A percentile compares a stretch with the other conserved stretches of the same genome.
Evolutionary conservation across 2,329 filamentous ascomycete genomes (phyloP).

Genomic region (Penicillium digitatum): DNA sequence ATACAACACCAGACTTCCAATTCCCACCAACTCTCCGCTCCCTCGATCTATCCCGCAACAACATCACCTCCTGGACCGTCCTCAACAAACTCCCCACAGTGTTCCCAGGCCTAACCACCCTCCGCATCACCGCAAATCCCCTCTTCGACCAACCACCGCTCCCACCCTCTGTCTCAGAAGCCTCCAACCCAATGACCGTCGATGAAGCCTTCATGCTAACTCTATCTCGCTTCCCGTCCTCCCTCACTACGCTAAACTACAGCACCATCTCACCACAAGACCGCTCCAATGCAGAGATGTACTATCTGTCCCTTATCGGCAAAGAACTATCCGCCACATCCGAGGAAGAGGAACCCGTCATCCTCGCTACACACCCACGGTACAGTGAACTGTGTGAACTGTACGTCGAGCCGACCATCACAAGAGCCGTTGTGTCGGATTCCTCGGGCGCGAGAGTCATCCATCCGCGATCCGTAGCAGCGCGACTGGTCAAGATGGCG

Average conservation of each 20-base stretch:
- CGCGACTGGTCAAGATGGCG: constrained; percentile 61
- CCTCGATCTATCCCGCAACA: constrained; percentile 71
- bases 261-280: constrained; percentile 66
- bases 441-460: constrained; percentile 41
- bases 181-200: constrained; percentile 46
- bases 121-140: constrained; percentile 83
- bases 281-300: constrained; percentile 82
- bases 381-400: constrained; percentile 69
- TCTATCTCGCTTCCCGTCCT: constrained; percentile 63
- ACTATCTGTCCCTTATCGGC: constrained; percentile 81
- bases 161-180: constrained; percentile 22
- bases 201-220: constrained; percentile 90
- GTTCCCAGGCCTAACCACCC: constrained; percentile 69
- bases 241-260: constrained; percentile 59
- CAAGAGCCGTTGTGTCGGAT: constrained; percentile 47
- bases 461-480: constrained; percentile 75
- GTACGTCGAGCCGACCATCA: constrained; percentile 68
- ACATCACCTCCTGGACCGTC: constrained; percentile 66
- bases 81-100: constrained; percentile 62
- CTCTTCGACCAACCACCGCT: constrained; percentile 58
- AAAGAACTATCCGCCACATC: constrained; percentile 59
- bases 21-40: constrained; percentile 58
- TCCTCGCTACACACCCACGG: constrained; percentile 64
- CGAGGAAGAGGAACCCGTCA: constrained; percentile 45
- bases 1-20: constrained; percentile 37